phyloP scores from a whole-genome alignment of 78 protist genomes.

The Dictyostelium purpureum region DNA sequence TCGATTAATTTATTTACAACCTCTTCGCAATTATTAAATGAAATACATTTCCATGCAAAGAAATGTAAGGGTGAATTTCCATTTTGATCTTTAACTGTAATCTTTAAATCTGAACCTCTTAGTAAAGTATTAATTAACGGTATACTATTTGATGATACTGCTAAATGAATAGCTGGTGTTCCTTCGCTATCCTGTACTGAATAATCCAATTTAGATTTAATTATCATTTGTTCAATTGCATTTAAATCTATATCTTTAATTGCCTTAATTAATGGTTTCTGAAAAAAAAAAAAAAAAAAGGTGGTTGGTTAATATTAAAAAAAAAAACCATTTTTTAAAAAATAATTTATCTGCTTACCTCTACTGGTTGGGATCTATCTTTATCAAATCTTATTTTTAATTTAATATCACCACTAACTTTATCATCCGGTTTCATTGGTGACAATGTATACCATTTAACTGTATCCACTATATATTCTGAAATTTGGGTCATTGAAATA shows the following conservation, averaged over 20 bases:
- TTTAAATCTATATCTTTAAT: conserved; percentile 43
- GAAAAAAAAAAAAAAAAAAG: background rate
- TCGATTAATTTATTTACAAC: conserved; percentile 35
- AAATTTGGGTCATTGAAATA: background rate
- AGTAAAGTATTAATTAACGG: conserved; percentile 23
- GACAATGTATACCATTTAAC: conserved; percentile 45
- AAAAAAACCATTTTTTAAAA: background rate
- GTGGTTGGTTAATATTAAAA: background rate
- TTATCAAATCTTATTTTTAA: conserved; percentile 29
- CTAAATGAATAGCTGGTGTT: conserved; percentile 45
- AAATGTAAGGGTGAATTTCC: conserved; percentile 67
- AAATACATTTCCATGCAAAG: conserved; percentile 32
- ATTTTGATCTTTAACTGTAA: conserved; percentile 34
- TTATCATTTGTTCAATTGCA: conserved; percentile 8
- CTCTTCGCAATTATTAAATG: background rate
- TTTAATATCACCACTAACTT: conserved; percentile 49
- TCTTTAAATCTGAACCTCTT: conserved; percentile 30
- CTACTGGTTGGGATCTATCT: conserved; percentile 9
- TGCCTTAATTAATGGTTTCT: conserved; percentile 67
- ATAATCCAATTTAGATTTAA: conserved; percentile 39
- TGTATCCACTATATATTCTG: conserved; percentile 15
- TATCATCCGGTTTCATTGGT: conserved; percentile 53
- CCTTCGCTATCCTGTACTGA: conserved; percentile 50
- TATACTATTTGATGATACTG: conserved; percentile 43
- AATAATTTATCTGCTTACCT: background rate